A percentile compares a stretch with the other conserved stretches of the same genome.
Evolutionary conservation across 164 flowering plant species (phyloP).

Genomic region (Cinnamomum chago): DNA sequence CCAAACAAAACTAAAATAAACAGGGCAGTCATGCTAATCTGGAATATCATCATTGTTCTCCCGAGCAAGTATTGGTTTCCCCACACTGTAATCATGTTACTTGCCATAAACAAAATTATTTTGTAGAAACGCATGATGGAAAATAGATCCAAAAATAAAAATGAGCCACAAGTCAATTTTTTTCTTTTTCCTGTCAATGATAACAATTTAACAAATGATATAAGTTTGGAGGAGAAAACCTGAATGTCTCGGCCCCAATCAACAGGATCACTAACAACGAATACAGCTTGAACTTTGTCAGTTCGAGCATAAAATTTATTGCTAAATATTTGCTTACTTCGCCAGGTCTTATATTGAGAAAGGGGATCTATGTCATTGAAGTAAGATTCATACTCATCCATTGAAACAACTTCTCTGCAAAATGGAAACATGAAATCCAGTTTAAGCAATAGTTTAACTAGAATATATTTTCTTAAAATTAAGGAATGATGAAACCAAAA

Average conservation of each 20-base stretch:
- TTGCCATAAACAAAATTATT: not conserved
- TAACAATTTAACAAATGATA: too few relatives aligned
- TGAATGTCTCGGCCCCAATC: slow-evolving; percentile 97
- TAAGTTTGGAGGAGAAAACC: slow-evolving; percentile 32
- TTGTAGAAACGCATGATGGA: too few relatives aligned
- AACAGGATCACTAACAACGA: slow-evolving; percentile 81
- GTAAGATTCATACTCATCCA: slow-evolving; percentile 74
- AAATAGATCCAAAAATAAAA: too few relatives aligned
- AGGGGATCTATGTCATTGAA: slow-evolving; percentile 81
- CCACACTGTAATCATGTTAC: not conserved
- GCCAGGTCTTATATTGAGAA: slow-evolving; percentile 60
- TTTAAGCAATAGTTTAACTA: not conserved
- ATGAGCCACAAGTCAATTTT: too few relatives aligned
- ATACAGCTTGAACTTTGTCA: slow-evolving; percentile 66
- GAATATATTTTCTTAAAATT: not conserved
- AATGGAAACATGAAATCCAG: not conserved
- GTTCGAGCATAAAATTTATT: slow-evolving; percentile 27
- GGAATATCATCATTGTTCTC: too few relatives aligned
- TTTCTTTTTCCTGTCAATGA: too few relatives aligned
- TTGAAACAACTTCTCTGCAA: slow-evolving; percentile 64
- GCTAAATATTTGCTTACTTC: slow-evolving; percentile 16
- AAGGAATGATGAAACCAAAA: not conserved
- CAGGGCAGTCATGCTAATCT: too few relatives aligned
- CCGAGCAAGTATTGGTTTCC: not conserved
- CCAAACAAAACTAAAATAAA: too few relatives aligned